Evolutionary conservation across 140 eudicot genomes (phyloP).

Genomic region (Flaveria floridana): DNA sequence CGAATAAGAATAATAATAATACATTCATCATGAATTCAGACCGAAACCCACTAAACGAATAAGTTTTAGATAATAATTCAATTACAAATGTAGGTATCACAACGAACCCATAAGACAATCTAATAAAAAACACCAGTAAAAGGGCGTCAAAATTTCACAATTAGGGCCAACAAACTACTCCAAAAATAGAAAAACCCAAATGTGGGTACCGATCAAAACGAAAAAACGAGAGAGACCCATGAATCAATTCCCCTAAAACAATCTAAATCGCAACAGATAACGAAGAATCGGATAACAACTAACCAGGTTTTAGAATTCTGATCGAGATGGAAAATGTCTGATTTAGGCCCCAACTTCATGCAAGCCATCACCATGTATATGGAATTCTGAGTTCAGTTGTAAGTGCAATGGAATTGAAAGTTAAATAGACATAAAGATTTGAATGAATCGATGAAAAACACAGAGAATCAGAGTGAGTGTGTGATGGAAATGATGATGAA

Average conservation of each 20-base stretch:
- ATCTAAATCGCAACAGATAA: background rate
- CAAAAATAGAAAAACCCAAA: background rate
- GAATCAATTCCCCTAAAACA: conserved; percentile 21
- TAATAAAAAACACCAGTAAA: conserved; percentile 2
- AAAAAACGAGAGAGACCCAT: conserved; percentile 21
- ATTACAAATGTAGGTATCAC: conserved; percentile 20
- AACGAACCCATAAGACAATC: conserved; percentile 20
- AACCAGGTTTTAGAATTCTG: conserved; percentile 49
- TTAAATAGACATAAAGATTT: conserved; percentile 2
- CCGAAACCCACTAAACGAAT: background rate
- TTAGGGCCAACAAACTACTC: conserved; percentile 11
- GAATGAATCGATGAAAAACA: conserved; percentile 11
- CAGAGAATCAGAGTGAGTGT: background rate
- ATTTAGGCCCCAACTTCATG: conserved; percentile 66
- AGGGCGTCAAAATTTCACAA: conserved; percentile 19
- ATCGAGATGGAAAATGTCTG: conserved; percentile 55
- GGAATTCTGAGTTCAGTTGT: background rate
- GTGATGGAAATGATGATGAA: conserved; percentile 30
- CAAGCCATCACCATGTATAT: conserved; percentile 37
- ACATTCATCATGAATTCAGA: conserved; percentile 20
- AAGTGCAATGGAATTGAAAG: background rate
- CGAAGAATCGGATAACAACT: conserved; percentile 18
- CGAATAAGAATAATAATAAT: too few species aligned
- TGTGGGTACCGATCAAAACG: conserved; percentile 25
- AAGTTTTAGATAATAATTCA: background rate